phyloP scores from a whole-genome alignment of 1,284 basidiomycete species.

The Vanrija sp. region DNA sequence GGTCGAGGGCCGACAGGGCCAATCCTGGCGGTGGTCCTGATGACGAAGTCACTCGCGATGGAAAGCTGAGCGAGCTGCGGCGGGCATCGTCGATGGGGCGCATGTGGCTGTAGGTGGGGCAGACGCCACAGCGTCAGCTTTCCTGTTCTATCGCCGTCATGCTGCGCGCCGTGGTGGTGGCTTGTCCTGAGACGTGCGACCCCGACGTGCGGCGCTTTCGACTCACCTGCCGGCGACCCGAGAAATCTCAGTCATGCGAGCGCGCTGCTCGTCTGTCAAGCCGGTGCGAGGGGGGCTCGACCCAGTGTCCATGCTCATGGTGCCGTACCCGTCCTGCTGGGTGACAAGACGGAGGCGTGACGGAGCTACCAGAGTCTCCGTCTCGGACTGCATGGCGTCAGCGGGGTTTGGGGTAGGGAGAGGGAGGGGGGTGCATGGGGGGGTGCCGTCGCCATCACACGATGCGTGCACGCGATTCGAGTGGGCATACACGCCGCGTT shows the following conservation, averaged over 20 bases:
- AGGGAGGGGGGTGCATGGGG: no score
- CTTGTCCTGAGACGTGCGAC: neutral
- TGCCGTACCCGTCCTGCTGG: conserved; percentile 13
- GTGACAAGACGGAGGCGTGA: conserved; percentile 3
- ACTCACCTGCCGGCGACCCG: conserved; percentile 14
- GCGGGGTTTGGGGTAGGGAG: neutral
- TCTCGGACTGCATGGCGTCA: conserved; percentile 5
- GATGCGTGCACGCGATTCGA: no score
- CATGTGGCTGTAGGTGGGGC: neutral
- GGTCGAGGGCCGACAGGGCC: no score
- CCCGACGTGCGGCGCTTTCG: neutral
- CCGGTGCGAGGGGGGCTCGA: neutral
- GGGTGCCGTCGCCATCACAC: no score
- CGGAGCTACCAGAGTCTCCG: conserved; percentile 9
- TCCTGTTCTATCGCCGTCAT: no score
- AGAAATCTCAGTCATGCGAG: conserved; percentile 15
- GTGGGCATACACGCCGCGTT: neutral
- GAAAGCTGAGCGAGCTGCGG: no score
- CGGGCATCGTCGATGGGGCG: neutral
- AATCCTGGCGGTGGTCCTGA: no score
- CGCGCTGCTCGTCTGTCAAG: conserved; percentile 4
- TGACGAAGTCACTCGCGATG: no score
- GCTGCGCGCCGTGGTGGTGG: neutral
- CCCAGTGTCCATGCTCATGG: conserved; percentile 11
- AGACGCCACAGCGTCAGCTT: neutral